phyloP scores from a whole-genome alignment of 306 rosid species.

The Malus asiatica region DNA sequence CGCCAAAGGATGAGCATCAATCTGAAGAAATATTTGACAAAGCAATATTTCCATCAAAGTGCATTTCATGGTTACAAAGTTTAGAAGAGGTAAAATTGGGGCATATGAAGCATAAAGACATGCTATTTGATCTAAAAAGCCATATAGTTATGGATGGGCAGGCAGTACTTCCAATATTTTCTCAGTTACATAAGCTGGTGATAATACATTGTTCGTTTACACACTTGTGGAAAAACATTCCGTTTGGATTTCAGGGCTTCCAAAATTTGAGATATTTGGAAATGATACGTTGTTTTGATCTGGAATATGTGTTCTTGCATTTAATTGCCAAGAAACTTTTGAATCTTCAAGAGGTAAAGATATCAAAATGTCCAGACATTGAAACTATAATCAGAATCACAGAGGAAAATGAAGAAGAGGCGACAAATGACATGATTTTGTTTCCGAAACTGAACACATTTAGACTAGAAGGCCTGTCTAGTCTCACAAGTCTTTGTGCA shows the following conservation, averaged over 20 bases:
- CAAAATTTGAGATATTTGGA: not conserved
- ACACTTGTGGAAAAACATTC: not conserved
- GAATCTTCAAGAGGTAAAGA: not conserved
- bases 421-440: not conserved
- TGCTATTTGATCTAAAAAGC: not conserved
- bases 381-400: not conserved
- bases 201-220: accelerated
- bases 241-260: not conserved
- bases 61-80: not conserved
- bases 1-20: not conserved
- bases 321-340: not conserved
- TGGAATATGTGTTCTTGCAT: not conserved
- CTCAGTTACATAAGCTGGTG: not conserved
- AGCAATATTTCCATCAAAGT: not conserved
- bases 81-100: accelerated
- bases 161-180: not conserved
- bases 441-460: not conserved
- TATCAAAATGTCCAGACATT: accelerated
- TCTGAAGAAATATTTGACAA: not conserved
- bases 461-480: accelerated
- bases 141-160: not conserved
- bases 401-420: not conserved
- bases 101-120: accelerated
- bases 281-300: accelerated
- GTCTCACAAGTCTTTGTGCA: not conserved